Conservation (phyloP, 2,329 filamentous ascomycete species). For the Colletotrichum sp. region DNA sequence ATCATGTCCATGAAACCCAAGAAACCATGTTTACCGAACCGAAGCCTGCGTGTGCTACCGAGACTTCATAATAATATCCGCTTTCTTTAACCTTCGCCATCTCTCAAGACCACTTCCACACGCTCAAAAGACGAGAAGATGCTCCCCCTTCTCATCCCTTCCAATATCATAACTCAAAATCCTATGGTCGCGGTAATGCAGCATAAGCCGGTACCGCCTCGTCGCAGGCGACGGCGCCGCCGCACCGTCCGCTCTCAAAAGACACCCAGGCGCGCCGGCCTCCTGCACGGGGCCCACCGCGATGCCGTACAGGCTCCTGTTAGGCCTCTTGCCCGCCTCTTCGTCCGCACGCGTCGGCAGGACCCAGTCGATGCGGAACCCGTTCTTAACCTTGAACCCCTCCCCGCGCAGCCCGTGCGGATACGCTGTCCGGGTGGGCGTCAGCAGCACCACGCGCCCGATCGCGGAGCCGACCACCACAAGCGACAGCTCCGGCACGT, state of each 20-base stretch:
- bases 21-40: neutral
- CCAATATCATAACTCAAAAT: slow-evolving; percentile 73
- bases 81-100: too few species aligned
- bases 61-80: neutral
- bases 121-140: slow-evolving; percentile 14
- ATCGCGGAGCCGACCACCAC: slow-evolving; percentile 70
- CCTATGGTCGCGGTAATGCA: slow-evolving; percentile 74
- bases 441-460: slow-evolving; percentile 70
- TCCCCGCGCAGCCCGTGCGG: neutral
- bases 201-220: slow-evolving; percentile 68
- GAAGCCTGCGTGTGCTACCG: neutral
- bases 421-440: slow-evolving; percentile 40
- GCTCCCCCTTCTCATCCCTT: slow-evolving; percentile 38
- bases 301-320: slow-evolving; percentile 67
- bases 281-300: slow-evolving; percentile 69
- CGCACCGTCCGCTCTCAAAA: slow-evolving; percentile 21
- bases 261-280: slow-evolving; percentile 28
- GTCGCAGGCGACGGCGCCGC: slow-evolving; percentile 30
- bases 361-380: slow-evolving; percentile 59
- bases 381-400: slow-evolving; percentile 34
- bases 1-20: neutral
- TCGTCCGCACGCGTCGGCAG: slow-evolving; percentile 56
- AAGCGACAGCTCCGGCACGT: slow-evolving; percentile 73
- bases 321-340: slow-evolving; percentile 42
- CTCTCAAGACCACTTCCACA: too few species aligned